Percentiles rank a stretch among this genome's conserved stretches.
phyloP scores from a whole-genome alignment of 805 yeast genomes.

The Starmerella lactis-condensi region DNA sequence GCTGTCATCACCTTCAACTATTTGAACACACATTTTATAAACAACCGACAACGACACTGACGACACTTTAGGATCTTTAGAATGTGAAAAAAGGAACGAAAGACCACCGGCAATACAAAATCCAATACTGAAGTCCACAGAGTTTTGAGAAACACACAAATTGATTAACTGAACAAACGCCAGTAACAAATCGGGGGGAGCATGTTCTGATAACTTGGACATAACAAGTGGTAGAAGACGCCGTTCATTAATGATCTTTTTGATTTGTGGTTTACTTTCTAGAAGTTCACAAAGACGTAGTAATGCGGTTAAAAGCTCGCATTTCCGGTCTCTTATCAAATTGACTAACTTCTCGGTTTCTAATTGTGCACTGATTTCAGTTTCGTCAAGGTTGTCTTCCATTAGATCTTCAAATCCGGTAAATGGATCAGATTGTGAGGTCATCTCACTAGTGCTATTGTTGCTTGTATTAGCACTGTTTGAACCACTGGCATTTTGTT shows the following conservation, averaged over 20 bases:
- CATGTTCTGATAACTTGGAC: slow-evolving; percentile 1
- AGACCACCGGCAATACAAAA: slow-evolving; percentile 18
- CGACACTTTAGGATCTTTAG: slow-evolving; percentile 5
- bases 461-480: no score
- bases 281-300: slow-evolving; percentile 14
- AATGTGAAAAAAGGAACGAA: slow-evolving; percentile 10
- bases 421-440: slow-evolving; percentile 21
- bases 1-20: slow-evolving; percentile 3
- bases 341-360: slow-evolving; percentile 13
- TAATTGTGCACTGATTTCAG: slow-evolving; percentile 12
- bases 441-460: no score
- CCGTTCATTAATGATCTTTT: slow-evolving; percentile 6
- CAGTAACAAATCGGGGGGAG: background rate
- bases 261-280: slow-evolving; percentile 12
- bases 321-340: background rate
- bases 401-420: slow-evolving; percentile 27
- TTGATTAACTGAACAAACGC: slow-evolving; percentile 13
- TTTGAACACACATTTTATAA: slow-evolving; percentile 2
- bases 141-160: slow-evolving; percentile 6
- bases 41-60: slow-evolving; percentile 6
- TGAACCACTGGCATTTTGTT: no score
- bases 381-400: slow-evolving; percentile 19
- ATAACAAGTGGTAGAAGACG: slow-evolving; percentile 10
- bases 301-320: slow-evolving; percentile 8
- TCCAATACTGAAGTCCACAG: slow-evolving; percentile 8